Percentiles rank a stretch among this genome's conserved stretches.
Evolutionary conservation across 2,329 filamentous ascomycete genomes (phyloP).

Genomic region (Aspergillus eucalypticola): DNA sequence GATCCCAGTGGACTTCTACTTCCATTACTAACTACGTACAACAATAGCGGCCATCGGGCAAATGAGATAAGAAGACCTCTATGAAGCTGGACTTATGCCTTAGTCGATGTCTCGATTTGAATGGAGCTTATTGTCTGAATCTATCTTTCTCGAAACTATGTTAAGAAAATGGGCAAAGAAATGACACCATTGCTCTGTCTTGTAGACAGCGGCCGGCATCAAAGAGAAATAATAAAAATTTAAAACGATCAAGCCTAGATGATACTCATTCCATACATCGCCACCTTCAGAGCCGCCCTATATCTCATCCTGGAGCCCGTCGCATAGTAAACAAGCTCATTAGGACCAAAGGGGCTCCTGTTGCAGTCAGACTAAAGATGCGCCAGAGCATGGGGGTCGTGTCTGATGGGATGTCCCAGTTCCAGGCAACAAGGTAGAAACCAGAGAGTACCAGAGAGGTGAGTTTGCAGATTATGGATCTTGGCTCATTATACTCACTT

Average conservation of each 20-base stretch:
- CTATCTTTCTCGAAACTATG: too few species aligned
- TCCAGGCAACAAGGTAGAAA: constrained; percentile 3
- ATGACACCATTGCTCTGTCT: neutral
- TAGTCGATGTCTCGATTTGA: too few species aligned
- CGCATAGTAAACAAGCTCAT: neutral
- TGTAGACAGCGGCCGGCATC: constrained; percentile 6
- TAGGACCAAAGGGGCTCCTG: neutral
- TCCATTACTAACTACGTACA: too few species aligned
- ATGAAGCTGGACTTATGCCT: too few species aligned
- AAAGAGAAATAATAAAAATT: constrained; percentile 6
- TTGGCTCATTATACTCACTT: neutral
- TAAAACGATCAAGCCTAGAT: constrained; percentile 2
- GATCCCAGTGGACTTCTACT: too few species aligned
- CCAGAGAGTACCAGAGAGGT: neutral
- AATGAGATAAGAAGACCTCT: too few species aligned
- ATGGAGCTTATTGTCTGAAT: too few species aligned
- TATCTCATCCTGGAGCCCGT: too few species aligned
- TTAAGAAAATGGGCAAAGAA: constrained; percentile 7
- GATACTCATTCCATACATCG: neutral
- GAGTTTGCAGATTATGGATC: neutral
- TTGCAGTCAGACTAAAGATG: neutral
- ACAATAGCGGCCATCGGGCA: too few species aligned
- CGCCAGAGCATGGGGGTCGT: neutral
- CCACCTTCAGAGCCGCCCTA: neutral
- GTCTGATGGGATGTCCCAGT: neutral